Conservation (phyloP, 768 basidiomycete species). For the Mycena olivaceomarginata region DNA sequence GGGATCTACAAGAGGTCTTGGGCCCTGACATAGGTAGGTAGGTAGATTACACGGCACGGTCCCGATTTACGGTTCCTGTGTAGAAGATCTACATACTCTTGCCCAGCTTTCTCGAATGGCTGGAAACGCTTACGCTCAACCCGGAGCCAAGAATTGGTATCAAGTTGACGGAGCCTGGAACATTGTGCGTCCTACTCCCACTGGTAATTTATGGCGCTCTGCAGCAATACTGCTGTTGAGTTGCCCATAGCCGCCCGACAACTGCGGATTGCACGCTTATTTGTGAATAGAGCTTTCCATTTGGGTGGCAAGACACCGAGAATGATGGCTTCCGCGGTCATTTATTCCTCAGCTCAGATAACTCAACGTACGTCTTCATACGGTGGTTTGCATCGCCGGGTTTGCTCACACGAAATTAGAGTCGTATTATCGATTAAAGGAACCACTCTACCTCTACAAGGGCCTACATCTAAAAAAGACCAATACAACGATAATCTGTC, state of each 20-base stretch:
- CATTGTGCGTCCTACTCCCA: constrained; percentile 54
- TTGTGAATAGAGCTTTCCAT: constrained; percentile 79
- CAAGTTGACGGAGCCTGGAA: constrained; percentile 88
- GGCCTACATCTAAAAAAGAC: constrained; percentile 92
- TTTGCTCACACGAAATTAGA: constrained; percentile 73
- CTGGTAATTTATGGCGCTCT: constrained; percentile 3
- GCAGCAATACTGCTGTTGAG: neutral
- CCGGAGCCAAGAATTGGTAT: constrained; percentile 87
- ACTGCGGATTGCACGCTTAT: constrained; percentile 24
- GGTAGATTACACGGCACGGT: too few relatives aligned
- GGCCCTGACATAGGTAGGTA: constrained; percentile 78
- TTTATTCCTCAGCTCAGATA: constrained; percentile 6
- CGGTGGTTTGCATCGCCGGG: neutral
- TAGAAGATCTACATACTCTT: constrained; percentile 84
- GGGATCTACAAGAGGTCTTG: constrained; percentile 80
- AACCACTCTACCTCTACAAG: constrained; percentile 81
- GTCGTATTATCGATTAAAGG: constrained; percentile 92
- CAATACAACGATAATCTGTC: constrained; percentile 93
- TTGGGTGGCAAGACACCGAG: constrained; percentile 81
- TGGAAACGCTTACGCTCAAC: constrained; percentile 91
- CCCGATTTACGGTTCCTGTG: too few relatives aligned
- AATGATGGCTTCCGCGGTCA: constrained; percentile 88
- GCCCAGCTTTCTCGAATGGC: constrained; percentile 91
- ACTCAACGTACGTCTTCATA: neutral
- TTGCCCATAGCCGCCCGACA: neutral